These are phyloP conservation scores for Russula brevipes DNA, from an alignment of 768 basidiomycete genomes.

Conservation along the genomic window DNA sequence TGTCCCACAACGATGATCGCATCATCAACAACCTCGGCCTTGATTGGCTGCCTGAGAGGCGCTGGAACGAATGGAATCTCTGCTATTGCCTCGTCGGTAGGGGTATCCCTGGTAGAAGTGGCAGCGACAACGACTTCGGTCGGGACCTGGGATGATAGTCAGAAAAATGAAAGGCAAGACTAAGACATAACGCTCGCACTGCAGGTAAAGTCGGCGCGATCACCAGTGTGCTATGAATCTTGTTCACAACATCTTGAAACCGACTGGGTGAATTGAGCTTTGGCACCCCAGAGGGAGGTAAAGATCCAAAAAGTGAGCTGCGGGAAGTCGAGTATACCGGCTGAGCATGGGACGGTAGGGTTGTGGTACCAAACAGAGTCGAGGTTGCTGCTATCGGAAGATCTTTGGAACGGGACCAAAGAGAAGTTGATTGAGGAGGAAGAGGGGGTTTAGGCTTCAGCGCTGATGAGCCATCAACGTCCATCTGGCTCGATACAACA, in stretches of 20 bases:
- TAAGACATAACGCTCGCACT: conserved; percentile 28
- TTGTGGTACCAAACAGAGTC: conserved; percentile 23
- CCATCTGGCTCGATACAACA: conserved; percentile 2
- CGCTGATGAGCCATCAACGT: conserved; percentile 1
- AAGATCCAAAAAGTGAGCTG: conserved; percentile 42
- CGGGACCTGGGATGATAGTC: conserved; percentile 1
- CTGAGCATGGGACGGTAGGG: background rate
- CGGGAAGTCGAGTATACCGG: conserved; percentile 29
- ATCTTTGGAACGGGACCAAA: conserved; percentile 10
- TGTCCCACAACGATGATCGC: conserved; percentile 71
- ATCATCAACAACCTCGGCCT: conserved; percentile 44
- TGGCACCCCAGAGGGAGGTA: background rate
- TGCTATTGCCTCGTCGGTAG: conserved; percentile 41
- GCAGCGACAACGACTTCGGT: conserved; percentile 19
- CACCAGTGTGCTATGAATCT: conserved; percentile 61
- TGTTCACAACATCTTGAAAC: conserved; percentile 54
- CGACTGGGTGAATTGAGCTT: conserved; percentile 15
- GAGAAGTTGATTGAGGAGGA: background rate
- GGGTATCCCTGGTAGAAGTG: conserved; percentile 6
- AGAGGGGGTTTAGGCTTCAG: background rate
- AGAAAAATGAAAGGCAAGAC: background rate
- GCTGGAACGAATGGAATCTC: conserved; percentile 80
- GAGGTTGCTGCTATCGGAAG: conserved; percentile 21
- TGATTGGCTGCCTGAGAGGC: conserved; percentile 42
- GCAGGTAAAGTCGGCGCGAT: conserved; percentile 52